phyloP scores from a whole-genome alignment of 768 basidiomycete species.

The Cubamyces lactineus region DNA sequence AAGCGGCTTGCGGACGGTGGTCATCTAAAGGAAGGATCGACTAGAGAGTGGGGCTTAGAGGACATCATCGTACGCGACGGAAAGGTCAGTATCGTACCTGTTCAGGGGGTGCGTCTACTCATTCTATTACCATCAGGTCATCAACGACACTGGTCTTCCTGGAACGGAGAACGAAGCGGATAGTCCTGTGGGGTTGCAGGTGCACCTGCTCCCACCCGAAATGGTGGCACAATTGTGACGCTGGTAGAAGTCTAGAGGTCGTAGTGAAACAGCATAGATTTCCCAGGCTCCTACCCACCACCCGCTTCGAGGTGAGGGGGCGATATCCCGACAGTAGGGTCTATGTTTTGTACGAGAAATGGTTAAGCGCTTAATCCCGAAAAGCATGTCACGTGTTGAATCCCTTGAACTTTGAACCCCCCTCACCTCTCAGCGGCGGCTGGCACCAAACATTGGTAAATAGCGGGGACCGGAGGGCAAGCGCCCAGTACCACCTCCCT shows the following conservation, averaged over 20 bases:
- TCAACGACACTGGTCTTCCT: slow-evolving; percentile 70
- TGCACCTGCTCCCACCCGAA: slow-evolving; percentile 19
- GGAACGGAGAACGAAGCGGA: slow-evolving; percentile 65
- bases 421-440: too few relatives aligned
- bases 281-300: too few relatives aligned
- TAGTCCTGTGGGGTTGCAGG: slow-evolving; percentile 58
- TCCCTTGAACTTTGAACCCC: too few relatives aligned
- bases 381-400: too few relatives aligned
- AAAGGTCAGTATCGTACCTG: slow-evolving; percentile 46
- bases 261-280: neutral
- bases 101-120: neutral
- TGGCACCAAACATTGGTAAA: too few relatives aligned
- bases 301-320: too few relatives aligned
- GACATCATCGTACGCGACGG: slow-evolving; percentile 65
- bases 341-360: too few relatives aligned
- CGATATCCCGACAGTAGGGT: too few relatives aligned
- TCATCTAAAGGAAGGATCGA: slow-evolving; percentile 60
- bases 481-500: too few relatives aligned
- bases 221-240: neutral
- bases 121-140: slow-evolving; percentile 48
- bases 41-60: slow-evolving; percentile 83
- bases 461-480: too few relatives aligned
- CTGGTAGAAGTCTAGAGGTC: too few relatives aligned
- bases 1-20: slow-evolving; percentile 54
- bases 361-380: too few relatives aligned